Base-by-base conservation (phyloP, 2,329 filamentous ascomycete genomes). In the Talaromyces sp. region DNA sequence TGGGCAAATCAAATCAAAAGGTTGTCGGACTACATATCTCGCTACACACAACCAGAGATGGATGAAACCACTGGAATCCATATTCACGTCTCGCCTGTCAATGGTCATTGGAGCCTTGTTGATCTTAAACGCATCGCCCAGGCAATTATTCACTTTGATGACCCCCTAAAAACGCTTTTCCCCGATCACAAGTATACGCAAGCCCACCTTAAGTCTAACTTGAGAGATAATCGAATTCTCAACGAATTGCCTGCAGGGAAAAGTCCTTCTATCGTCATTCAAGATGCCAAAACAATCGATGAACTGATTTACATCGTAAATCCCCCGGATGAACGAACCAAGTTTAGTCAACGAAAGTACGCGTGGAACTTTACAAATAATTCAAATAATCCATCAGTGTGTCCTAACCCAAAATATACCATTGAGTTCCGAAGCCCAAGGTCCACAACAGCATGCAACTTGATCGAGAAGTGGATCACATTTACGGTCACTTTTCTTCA, bases 401-500 rank as follows among this genome's bases (percentile, higher is more conserved):
- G 22, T 35, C 7, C 15, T 3, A 11, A 13, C 2, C 15, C 37
- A 45, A 27, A 43, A 31, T 1, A 11, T 41, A 61, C 59, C 2
- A 9, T 61, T 33, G 59, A 61, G 33, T 50, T 39, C 41, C 59
- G 59, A 39, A 39, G 11, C 17, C 45, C 59, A 9, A 35, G 45
- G 25, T 35, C 59, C 39, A 61, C 59, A 11, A 50, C 59, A n/a
- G 59, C 25, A 3, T 17, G n/a, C 13, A n/a, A 17, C 0, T 8
- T 35, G 19, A 50, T 61, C 17, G n/a, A 50, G 15, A n/a, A 61
- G 37, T 61, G 59, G 59, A 61, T 61, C 35, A 19, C 25, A 13
- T 61, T 61, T 11, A 49, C 33, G 11, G 59, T 50, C 25, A 50
- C 59, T 27, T 61, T 61, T 27, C 27, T 61, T 37, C 43, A 61